A percentile compares a stretch with the other conserved stretches of the same genome.
These are phyloP conservation scores for Erythrophleum ivorense DNA, from an alignment of 331 rosid species.

Conservation along the genomic window DNA sequence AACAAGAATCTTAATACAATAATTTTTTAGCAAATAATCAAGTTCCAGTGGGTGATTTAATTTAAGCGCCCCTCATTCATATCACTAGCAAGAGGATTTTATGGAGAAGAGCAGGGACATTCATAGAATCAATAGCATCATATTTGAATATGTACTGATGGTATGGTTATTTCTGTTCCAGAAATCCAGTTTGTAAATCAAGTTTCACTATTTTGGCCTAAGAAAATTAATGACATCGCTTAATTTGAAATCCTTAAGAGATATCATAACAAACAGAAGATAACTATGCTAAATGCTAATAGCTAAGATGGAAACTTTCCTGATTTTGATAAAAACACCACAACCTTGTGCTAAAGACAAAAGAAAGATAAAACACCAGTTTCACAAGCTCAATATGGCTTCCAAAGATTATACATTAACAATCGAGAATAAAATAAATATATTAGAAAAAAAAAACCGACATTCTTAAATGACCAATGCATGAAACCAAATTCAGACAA, in stretches of 20 bases:
- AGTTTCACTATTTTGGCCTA: background rate
- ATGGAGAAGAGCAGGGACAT: background rate
- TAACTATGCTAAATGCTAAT: constrained; percentile 4
- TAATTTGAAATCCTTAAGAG: constrained; percentile 9
- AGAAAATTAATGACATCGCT: constrained; percentile 22
- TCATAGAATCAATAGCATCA: background rate
- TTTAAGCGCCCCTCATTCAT: constrained; percentile 4
- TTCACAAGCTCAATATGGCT: constrained; percentile 33
- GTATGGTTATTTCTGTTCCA: background rate
- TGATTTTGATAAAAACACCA: background rate
- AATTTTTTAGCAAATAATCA: constrained; percentile 4
- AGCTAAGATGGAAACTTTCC: background rate
- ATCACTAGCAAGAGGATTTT: constrained; percentile 5
- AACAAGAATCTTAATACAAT: background rate
- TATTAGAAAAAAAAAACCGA: background rate
- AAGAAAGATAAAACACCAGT: background rate
- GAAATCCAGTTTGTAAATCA: background rate
- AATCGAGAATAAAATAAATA: background rate
- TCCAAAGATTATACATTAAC: background rate
- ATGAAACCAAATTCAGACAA: constrained; percentile 36
- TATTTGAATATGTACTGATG: constrained; percentile 6
- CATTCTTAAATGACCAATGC: constrained; percentile 5
- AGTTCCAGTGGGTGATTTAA: constrained; percentile 19
- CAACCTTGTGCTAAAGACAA: background rate
- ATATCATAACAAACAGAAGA: constrained; percentile 16